Base-by-base conservation (phyloP, 352 stramenopile species). In the Phytophthora podocarpi region DNA sequence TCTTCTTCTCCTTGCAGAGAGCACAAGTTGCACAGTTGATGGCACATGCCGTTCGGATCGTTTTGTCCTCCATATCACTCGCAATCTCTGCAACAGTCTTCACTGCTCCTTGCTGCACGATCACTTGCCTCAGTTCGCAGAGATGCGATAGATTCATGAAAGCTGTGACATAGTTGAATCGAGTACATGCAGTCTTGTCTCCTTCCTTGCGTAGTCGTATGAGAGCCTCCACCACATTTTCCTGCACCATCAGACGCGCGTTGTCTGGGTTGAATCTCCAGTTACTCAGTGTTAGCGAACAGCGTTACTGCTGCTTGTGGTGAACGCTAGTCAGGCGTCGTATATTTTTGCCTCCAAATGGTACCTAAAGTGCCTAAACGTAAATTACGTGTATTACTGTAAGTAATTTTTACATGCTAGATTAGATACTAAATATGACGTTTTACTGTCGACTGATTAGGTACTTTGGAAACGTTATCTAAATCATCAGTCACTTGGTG, bases 211-310 rank as follows among this genome's bases (percentile, higher is more conserved):
- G 90, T 0, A 97, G 63, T 21, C 78, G 61, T 24, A 97, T 88
- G 3, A 96, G 64, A 9, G 89, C 87, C 24, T 96, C 74, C 5
- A 97, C 87, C 1, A 93, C 90, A 39, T 93, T 90, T 60, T 97
- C 90, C 41, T 95, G 61, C 4, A 95, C 88, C 78, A 97, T 94
- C 8, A 93, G 69, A 35, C 78, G 53, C 13, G 87, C 90, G 53
- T 97, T 97, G 1, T 86, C 82, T 0, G 81, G 76, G 48, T 96
- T 94, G 18, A 78, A 85, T 62, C 85, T 95, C 90, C 90, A 97
- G 43, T 95, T 91, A 26, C 87, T 93, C 9, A 97, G 69, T 16
- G 88, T 96, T 13, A 89, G 72, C 1, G 88, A 85, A 50, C 90
- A 97, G 6, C 83, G 73, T 27, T 95, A 81, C 2, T 78, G 59